phyloP scores from a whole-genome alignment of 2,329 filamentous ascomycete species.

The Botrytis cinerea region DNA sequence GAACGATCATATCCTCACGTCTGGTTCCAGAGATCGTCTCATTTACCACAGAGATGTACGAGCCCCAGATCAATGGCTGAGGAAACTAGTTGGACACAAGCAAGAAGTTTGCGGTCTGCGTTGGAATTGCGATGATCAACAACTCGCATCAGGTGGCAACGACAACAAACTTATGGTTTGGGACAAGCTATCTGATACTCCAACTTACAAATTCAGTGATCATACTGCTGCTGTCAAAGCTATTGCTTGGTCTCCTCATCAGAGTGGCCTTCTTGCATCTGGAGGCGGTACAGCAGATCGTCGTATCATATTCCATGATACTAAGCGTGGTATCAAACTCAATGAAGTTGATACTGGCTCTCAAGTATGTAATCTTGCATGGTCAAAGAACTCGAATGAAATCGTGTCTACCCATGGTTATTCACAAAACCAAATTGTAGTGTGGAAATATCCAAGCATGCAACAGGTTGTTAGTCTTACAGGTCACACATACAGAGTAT shows the following conservation, averaged over 20 bases:
- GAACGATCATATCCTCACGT: conserved; percentile 97
- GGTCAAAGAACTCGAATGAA: conserved; percentile 97
- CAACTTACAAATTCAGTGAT: conserved; percentile 90
- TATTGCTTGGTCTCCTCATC: conserved; percentile 96
- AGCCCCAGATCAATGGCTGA: conserved; percentile 85
- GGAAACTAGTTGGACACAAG: conserved; percentile 89
- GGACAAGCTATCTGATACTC: conserved; percentile 93
- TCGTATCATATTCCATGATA: conserved; percentile 98
- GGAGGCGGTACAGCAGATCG: conserved; percentile 95
- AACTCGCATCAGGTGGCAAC: conserved; percentile 93
- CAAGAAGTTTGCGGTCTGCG: conserved; percentile 96
- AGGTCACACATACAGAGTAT: conserved; percentile 92
- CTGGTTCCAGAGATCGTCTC: conserved; percentile 86
- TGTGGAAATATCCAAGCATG: conserved; percentile 99
- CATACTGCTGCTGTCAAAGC: conserved; percentile 97
- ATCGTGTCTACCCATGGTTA: conserved; percentile 97
- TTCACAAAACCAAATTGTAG: conserved; percentile 96
- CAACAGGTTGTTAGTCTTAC: conserved; percentile 93
- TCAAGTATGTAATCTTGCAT: conserved; percentile 97
- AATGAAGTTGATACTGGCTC: conserved; percentile 95
- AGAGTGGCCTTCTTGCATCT: conserved; percentile 89
- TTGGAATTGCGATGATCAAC: conserved; percentile 96
- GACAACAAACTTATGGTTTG: conserved; percentile 99
- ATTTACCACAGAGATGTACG: conserved; percentile 97
- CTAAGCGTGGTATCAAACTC: conserved; percentile 73